A percentile compares a stretch with the other conserved stretches of the same genome.
Evolutionary conservation across 2,329 filamentous ascomycete genomes (phyloP).

Genomic region (Pestalotiopsis sp.): DNA sequence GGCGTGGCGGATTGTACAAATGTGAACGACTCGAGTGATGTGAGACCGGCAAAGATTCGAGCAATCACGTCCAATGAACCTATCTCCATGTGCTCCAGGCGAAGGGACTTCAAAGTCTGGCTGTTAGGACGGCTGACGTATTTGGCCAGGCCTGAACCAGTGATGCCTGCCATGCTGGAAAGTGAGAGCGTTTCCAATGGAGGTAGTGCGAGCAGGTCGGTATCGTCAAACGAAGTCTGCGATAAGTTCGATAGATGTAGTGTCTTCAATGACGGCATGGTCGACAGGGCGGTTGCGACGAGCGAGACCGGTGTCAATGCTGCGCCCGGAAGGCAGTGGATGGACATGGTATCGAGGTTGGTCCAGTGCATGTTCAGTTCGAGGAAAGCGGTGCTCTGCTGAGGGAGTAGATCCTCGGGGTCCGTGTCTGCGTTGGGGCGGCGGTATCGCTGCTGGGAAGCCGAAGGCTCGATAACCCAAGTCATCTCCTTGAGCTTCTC

Average conservation of each 20-base stretch:
- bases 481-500: conserved; percentile 58
- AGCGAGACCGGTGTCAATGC: conserved; percentile 56
- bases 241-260: conserved; percentile 64
- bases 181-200: conserved; percentile 58
- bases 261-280: conserved; percentile 57
- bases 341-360: conserved; percentile 56
- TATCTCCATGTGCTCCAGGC: conserved; percentile 59
- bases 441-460: conserved; percentile 39
- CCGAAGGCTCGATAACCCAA: conserved; percentile 56
- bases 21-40: conserved; percentile 50
- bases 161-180: conserved; percentile 58
- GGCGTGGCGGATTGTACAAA: conserved; percentile 60
- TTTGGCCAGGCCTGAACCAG: conserved; percentile 56
- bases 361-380: conserved; percentile 58
- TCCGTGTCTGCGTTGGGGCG: conserved; percentile 29
- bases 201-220: conserved; percentile 57
- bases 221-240: conserved; percentile 58
- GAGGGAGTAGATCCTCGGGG: conserved; percentile 42
- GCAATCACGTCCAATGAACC: conserved; percentile 60
- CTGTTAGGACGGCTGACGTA: conserved; percentile 56
- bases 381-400: conserved; percentile 49
- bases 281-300: conserved; percentile 51
- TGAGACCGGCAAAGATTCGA: conserved; percentile 61
- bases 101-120: conserved; percentile 49
- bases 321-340: conserved; percentile 62